Evolutionary conservation across 2,329 filamentous ascomycete species (phyloP).

Genomic region (Trichoderma breve): DNA sequence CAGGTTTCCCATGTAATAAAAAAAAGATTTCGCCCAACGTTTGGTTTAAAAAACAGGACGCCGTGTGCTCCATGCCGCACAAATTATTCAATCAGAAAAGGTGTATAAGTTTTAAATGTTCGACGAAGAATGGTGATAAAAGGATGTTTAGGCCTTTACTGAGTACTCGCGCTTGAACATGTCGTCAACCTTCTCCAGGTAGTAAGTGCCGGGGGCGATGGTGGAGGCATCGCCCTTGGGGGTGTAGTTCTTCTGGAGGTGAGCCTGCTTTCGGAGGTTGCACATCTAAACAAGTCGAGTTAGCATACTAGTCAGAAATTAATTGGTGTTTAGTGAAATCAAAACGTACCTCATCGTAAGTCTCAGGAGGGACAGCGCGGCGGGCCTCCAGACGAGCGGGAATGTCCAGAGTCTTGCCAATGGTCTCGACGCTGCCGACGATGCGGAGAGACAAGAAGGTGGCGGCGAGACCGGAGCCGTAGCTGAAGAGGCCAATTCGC

Average conservation of each 20-base stretch:
- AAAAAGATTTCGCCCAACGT: slow-evolving; percentile 1
- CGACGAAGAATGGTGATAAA: background rate
- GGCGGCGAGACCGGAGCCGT: slow-evolving; percentile 71
- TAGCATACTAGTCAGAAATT: background rate
- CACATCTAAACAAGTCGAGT: slow-evolving; percentile 54
- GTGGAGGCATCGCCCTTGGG: slow-evolving; percentile 67
- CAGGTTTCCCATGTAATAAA: background rate
- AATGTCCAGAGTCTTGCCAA: slow-evolving; percentile 68
- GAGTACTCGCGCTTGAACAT: slow-evolving; percentile 82
- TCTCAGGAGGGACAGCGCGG: slow-evolving; percentile 64
- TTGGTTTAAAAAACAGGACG: background rate
- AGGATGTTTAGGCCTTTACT: slow-evolving; percentile 62
- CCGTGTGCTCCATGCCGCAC: slow-evolving; percentile 15
- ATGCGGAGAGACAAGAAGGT: slow-evolving; percentile 73
- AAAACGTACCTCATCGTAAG: slow-evolving; percentile 57
- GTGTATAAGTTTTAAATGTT: background rate
- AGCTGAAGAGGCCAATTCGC: slow-evolving; percentile 74
- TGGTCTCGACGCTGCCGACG: slow-evolving; percentile 65
- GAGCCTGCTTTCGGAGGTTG: slow-evolving; percentile 75
- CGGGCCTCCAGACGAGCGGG: slow-evolving; percentile 65
- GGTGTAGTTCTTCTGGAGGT: slow-evolving; percentile 75
- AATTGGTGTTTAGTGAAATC: background rate
- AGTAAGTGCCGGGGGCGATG: slow-evolving; percentile 68
- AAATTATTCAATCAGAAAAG: slow-evolving; percentile 17
- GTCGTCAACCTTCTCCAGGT: slow-evolving; percentile 75